These are phyloP conservation scores for Malus orientalis DNA, from an alignment of 306 rosid genomes.

Conservation along the genomic window DNA sequence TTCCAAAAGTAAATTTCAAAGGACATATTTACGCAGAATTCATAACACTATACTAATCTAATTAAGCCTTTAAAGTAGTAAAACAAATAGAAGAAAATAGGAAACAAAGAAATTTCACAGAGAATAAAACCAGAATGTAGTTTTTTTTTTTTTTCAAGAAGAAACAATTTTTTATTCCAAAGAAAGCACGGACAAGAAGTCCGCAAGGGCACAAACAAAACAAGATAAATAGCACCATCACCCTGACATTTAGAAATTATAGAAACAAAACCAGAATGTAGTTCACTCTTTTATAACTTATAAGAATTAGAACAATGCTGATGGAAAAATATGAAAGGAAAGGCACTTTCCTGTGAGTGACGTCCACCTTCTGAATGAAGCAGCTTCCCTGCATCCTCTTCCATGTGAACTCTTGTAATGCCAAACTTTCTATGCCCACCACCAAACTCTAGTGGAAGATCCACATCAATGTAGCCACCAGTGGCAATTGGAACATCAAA, in stretches of 20 bases:
- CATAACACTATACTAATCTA: neutral
- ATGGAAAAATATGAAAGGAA: neutral
- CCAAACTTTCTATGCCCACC: conserved; percentile 91
- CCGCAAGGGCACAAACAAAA: too few species aligned
- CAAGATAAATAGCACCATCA: too few species aligned
- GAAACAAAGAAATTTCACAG: neutral
- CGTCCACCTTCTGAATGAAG: conserved; percentile 75
- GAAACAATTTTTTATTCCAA: too few species aligned
- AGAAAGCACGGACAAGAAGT: too few species aligned
- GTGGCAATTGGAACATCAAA: conserved; percentile 84
- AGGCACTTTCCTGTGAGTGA: conserved; percentile 56
- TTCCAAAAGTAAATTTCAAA: neutral
- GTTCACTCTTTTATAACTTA: neutral
- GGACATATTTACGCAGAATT: neutral
- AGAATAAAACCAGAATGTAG: neutral
- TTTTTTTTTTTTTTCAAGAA: too few species aligned
- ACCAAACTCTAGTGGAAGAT: conserved; percentile 79
- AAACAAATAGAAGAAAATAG: neutral
- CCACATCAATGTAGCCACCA: conserved; percentile 69
- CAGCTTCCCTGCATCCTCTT: conserved; percentile 97
- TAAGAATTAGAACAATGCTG: neutral
- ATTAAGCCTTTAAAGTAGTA: neutral
- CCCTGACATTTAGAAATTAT: too few species aligned
- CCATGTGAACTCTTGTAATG: conserved; percentile 96
- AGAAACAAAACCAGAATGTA: neutral